These are phyloP conservation scores for Anethum foeniculum DNA, from an alignment of 140 eudicot species.

Conservation along the genomic window DNA sequence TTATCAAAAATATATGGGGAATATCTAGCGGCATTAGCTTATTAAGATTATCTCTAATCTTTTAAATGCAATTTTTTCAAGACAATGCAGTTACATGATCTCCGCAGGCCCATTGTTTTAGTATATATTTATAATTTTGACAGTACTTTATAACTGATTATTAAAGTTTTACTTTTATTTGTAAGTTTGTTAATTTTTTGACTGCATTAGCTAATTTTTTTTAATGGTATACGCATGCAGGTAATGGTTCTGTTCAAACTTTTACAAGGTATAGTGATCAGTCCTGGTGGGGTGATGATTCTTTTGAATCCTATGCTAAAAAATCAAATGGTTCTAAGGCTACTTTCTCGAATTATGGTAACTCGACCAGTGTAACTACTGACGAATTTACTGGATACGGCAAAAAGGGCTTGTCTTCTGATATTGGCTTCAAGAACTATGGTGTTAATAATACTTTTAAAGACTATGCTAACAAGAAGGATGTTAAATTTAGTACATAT, in stretches of 20 bases:
- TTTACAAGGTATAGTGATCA: slow-evolving; percentile 30
- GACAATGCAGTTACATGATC: not conserved
- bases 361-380: slow-evolving; percentile 31
- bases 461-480: slow-evolving; percentile 52
- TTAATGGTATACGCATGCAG: not conserved
- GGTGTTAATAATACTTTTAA: slow-evolving; percentile 66
- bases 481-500: slow-evolving; percentile 43
- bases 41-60: too few species aligned
- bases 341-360: slow-evolving; percentile 35
- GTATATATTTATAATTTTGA: not conserved
- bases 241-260: slow-evolving; percentile 21
- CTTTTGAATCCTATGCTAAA: slow-evolving; percentile 25
- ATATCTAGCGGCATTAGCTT: too few species aligned
- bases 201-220: not conserved
- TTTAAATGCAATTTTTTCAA: not conserved
- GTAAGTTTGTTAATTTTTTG: not conserved
- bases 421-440: slow-evolving; percentile 47
- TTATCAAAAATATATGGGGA: too few species aligned
- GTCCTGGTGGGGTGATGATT: slow-evolving; percentile 21
- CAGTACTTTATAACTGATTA: not conserved
- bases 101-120: not conserved
- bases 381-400: slow-evolving; percentile 60
- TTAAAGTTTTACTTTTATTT: not conserved
- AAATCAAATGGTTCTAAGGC: slow-evolving; percentile 15
- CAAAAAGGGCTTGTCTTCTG: slow-evolving; percentile 31